Conservation (phyloP, 768 basidiomycete species). For the Neoboletus brunneissimus region DNA sequence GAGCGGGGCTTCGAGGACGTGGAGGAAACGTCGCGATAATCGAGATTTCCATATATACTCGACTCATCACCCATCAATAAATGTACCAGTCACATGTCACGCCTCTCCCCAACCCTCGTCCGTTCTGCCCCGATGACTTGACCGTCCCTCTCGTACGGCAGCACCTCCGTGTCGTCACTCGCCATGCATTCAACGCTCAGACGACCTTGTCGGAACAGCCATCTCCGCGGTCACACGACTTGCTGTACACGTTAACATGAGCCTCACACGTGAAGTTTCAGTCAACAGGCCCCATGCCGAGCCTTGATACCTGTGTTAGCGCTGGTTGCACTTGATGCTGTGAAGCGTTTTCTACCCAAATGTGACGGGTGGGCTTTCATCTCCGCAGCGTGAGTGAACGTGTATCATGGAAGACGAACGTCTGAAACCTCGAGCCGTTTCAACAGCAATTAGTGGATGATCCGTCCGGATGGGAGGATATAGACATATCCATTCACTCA, state of each 20-base stretch:
- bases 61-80: too few species aligned
- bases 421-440: background rate
- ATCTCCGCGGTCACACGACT: constrained; percentile 8
- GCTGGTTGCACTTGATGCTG: background rate
- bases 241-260: constrained; percentile 2
- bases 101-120: background rate
- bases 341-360: background rate
- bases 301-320: background rate
- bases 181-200: background rate
- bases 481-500: background rate
- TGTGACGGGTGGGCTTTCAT: constrained; percentile 12
- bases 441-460: constrained; percentile 1
- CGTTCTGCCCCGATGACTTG: background rate
- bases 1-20: constrained; percentile 7
- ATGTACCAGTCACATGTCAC: constrained; percentile 20
- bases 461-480: constrained; percentile 10
- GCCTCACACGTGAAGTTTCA: background rate
- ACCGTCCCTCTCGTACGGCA: background rate
- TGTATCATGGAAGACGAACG: background rate
- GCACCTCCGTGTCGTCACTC: background rate
- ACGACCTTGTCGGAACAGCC: background rate
- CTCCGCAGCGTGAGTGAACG: constrained; percentile 5
- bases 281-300: background rate
- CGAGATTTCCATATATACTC: constrained; percentile 36
- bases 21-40: constrained; percentile 29